Evolutionary conservation across 129 eudicot genomes (phyloP).

Genomic region (Chrysanthemum seticuspe): DNA sequence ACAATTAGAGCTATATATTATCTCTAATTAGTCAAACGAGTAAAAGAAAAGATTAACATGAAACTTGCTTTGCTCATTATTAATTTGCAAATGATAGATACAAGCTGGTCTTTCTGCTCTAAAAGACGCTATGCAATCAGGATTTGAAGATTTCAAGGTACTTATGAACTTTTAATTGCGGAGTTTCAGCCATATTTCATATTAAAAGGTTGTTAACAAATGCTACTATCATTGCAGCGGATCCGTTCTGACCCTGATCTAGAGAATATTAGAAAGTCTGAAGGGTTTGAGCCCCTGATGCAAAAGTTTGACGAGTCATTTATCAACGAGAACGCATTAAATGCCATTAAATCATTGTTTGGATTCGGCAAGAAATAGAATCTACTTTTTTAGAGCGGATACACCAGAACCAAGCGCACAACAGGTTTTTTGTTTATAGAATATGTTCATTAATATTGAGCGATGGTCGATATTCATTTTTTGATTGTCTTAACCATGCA

Average conservation of each 20-base stretch:
- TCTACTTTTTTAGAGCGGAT: conserved; percentile 3
- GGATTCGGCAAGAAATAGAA: conserved; percentile 81
- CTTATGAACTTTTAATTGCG: neutral
- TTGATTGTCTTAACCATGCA: neutral
- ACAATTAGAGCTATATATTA: neutral
- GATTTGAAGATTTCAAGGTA: conserved; percentile 94
- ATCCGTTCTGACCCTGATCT: conserved; percentile 92
- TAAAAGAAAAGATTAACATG: neutral
- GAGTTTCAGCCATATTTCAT: neutral
- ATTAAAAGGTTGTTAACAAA: neutral
- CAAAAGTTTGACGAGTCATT: conserved; percentile 84
- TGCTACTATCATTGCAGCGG: conserved; percentile 51
- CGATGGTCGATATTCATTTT: conserved; percentile 20
- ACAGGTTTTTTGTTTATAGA: conserved; percentile 31
- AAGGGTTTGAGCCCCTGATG: conserved; percentile 69
- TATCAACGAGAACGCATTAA: conserved; percentile 91
- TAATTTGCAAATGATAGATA: conserved; percentile 42
- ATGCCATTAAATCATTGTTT: conserved; percentile 87
- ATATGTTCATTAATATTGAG: conserved; percentile 28
- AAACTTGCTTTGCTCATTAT: neutral
- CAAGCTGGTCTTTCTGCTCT: conserved; percentile 95
- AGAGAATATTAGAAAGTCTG: conserved; percentile 64
- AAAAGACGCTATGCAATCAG: conserved; percentile 79
- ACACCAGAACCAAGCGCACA: conserved; percentile 8
- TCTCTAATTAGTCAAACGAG: neutral